Evolutionary conservation across 2,329 filamentous ascomycete genomes (phyloP).

Genomic region (Xylariaceae sp.): DNA sequence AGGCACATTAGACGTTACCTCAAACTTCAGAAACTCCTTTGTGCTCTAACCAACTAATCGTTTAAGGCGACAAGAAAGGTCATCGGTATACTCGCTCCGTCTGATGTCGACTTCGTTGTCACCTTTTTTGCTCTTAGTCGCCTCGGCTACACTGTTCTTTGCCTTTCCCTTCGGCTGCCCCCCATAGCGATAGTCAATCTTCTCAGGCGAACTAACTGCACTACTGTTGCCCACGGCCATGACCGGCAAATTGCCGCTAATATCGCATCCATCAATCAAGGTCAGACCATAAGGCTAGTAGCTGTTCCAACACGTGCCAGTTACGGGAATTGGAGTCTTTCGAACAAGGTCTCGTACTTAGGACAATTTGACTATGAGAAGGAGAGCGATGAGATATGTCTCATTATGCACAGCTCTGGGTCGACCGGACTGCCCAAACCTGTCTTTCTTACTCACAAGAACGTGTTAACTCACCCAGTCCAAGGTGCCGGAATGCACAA

Average conservation of each 20-base stretch:
- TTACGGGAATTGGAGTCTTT: no score
- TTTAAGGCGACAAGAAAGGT: constrained; percentile 14
- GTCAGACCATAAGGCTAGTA: no score
- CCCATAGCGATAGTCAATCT: constrained; percentile 42
- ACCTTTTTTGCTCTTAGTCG: constrained; percentile 44
- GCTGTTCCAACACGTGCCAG: no score
- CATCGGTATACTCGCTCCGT: constrained; percentile 41
- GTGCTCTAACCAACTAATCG: no score
- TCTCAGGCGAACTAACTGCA: constrained; percentile 35
- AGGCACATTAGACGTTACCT: no score
- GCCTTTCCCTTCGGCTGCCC: constrained; percentile 41
- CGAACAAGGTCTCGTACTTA: no score
- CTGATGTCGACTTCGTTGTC: constrained; percentile 42
- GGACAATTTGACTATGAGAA: no score
- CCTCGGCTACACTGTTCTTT: constrained; percentile 43
- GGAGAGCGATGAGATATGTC: constrained; percentile 27
- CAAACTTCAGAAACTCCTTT: no score
- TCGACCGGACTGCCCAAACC: constrained; percentile 48
- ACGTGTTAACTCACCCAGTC: constrained; percentile 19
- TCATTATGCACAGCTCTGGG: constrained; percentile 49
- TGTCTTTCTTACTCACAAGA: constrained; percentile 42
- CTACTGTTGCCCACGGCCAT: not conserved
- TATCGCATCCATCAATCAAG: no score
- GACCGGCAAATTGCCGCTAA: no score
- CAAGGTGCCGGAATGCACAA: constrained; percentile 36